Conservation (phyloP, 2,329 filamentous ascomycete genomes). For the Ampelomyces quisqualis region DNA sequence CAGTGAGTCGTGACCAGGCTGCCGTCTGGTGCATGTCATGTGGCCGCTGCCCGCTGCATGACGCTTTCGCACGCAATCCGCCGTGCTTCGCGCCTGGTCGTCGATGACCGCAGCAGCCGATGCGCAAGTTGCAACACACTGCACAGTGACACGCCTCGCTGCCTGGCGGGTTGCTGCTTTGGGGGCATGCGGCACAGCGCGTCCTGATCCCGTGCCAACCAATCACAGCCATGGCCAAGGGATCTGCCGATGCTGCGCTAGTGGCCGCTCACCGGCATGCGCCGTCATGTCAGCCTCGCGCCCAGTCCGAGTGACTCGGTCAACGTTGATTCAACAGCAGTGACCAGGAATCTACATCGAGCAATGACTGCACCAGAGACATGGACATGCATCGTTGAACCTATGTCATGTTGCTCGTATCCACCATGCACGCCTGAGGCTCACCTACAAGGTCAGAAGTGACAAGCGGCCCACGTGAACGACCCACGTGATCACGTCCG, state of each 20-base stretch:
- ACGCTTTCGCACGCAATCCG: conserved; percentile 33
- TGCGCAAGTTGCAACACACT: neutral
- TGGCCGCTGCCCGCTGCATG: conserved; percentile 22
- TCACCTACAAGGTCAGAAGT: no score
- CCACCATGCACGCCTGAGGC: no score
- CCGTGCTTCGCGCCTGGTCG: conserved; percentile 18
- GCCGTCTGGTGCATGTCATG: conserved; percentile 27
- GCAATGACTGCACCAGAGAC: conserved; percentile 1
- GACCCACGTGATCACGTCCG: no score
- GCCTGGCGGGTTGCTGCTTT: conserved; percentile 3
- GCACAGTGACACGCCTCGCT: conserved; percentile 2
- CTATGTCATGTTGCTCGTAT: no score
- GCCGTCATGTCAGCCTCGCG: conserved; percentile 4
- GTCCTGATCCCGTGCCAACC: neutral
- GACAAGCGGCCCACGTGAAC: no score
- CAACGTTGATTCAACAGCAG: neutral
- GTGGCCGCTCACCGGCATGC: neutral
- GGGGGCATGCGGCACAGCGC: conserved; percentile 1
- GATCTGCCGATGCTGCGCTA: neutral
- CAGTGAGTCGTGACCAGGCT: no score
- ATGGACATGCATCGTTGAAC: no score
- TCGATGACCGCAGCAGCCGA: conserved; percentile 3
- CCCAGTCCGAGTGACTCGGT: conserved; percentile 5
- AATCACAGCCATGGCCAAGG: neutral
- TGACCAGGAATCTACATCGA: no score